Evolutionary conservation across 2,329 filamentous ascomycete genomes (phyloP), one percentile per base, ranked within the genome.

Genomic region (Fusarium nurragi): DNA sequence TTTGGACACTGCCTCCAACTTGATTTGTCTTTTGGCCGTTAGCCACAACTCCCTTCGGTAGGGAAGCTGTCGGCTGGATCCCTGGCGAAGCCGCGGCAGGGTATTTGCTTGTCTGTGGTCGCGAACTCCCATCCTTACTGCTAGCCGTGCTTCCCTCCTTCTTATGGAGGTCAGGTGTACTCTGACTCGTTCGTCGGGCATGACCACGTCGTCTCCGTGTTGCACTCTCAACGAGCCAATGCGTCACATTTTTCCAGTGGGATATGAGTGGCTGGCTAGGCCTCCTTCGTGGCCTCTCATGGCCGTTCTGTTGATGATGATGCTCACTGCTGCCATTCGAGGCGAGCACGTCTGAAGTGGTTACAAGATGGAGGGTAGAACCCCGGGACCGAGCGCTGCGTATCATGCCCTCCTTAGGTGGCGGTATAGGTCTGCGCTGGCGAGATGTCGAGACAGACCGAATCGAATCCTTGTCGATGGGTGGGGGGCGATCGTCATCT

Each of bases 291-390:
- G 83, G 76, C 67, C 86, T 87, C 49, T 80, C 80, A 9, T 74
- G 65, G 11, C 53, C 75, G 22, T 60, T 69, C 52, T 75, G 69
- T 51, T 73, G 70, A 51, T 73, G 70, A 53, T 74, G 70, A 23
- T 71, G 60, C 61, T 78, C 67, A 34, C 58, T 67, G 30, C 49
- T 69, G 25, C 67, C 65, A 51, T 74, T 76, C n/a, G 76, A 65
- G 19, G 76, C 77, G 16, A 86, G 65, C 2, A 80, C 81, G 18
- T 86, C 84, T 8, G 82, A 81, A 0, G 87, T 88, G 11, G 91
- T 90, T 36, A 96, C 93, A 6, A 96, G 86, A 73, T 97, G 93
- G 28, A 97, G 84, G 64, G 93, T 95, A 68, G 93, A 97, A 39
- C 92, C 91, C 60, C 92, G 84, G 67, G 91, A 91, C 69, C 90